Conservation (phyloP, 2,329 filamentous ascomycete species). For the Paradendryphiella salina region DNA sequence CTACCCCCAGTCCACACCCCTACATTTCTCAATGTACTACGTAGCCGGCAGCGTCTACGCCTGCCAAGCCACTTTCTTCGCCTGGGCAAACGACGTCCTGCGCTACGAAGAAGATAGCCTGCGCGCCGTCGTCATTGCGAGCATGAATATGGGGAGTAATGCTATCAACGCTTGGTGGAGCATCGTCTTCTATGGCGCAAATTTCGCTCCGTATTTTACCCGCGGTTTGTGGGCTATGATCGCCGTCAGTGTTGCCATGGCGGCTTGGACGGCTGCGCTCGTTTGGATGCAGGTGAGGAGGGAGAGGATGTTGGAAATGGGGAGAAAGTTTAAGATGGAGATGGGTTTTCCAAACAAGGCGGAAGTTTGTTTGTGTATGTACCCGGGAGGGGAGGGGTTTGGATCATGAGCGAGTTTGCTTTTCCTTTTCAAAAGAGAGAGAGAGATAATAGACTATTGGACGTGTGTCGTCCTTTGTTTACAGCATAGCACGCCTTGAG, state of each 20-base stretch:
- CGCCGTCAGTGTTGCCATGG: slow-evolving; percentile 62
- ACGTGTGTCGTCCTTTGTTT: no score
- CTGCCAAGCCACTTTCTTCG: slow-evolving; percentile 74
- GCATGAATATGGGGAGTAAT: slow-evolving; percentile 65
- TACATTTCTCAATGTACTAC: slow-evolving; percentile 69
- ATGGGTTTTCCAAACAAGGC: background rate
- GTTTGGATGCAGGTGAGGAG: slow-evolving; percentile 52
- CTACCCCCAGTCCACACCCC: slow-evolving; percentile 54
- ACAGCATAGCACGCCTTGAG: no score
- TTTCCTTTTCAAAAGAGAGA: no score
- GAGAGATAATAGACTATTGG: no score
- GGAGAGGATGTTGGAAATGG: slow-evolving; percentile 40
- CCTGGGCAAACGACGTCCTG: slow-evolving; percentile 74
- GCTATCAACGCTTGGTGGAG: slow-evolving; percentile 75
- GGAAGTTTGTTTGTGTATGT: no score
- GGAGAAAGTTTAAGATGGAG: background rate
- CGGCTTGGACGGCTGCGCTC: slow-evolving; percentile 61
- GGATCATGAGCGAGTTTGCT: no score
- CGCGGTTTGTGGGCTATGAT: slow-evolving; percentile 77
- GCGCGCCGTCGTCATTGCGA: slow-evolving; percentile 68
- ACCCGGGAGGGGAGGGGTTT: no score
- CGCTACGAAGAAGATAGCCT: slow-evolving; percentile 65
- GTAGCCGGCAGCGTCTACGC: slow-evolving; percentile 72
- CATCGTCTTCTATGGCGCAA: slow-evolving; percentile 70
- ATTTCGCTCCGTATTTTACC: slow-evolving; percentile 67